Evolutionary conservation across 768 basidiomycete genomes (phyloP), one percentile per base, ranked within the genome.

Genomic region (Nidularia sp.): DNA sequence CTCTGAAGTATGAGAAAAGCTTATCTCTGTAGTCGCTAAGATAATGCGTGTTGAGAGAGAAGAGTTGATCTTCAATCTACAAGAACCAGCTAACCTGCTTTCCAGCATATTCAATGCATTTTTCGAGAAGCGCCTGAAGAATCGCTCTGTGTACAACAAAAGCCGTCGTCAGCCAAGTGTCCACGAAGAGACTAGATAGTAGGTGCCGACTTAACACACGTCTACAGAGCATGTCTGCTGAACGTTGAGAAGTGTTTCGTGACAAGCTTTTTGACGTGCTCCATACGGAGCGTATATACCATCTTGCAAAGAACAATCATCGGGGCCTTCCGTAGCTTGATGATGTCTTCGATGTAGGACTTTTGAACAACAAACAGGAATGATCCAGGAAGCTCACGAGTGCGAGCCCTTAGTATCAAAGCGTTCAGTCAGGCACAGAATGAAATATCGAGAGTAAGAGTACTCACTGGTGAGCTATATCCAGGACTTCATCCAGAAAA

Each of bases 331-430:
- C 87, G 88, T 46, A 77, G 58, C 10, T 57, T 34, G 3, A 78
- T 72, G 34, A 82, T 62, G 0, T 63, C 52, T 2, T 58, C 49
- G 48, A 90, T 84, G 53, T 78, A 84, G 0, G 63, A 60, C 7
- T 72, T 63, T 46, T 82, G 79, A 0, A 89, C 82, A 0, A 82
- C 68, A 53, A 84, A 88, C 0, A 87, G 86, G 53, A 81, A 85
- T 53, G 78, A 76, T 10, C 79, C 83, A 0, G 86, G 87, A 0
- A 90, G 74, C 57, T 90, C 87, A 1, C 89, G 79, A 0, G 86
- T 84, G 3, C 83, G 76, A 1, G 88, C 80, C 18, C 89, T 90
- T 51, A 9, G 39, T 33, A 48, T 41, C 12, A 29, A 48, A 32
- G 34, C 35, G 9, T 48, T 49, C 6, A 48, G 44, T 6, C 12